Conservation (phyloP, 768 basidiomycete genomes). For the Piloderma croceum region DNA sequence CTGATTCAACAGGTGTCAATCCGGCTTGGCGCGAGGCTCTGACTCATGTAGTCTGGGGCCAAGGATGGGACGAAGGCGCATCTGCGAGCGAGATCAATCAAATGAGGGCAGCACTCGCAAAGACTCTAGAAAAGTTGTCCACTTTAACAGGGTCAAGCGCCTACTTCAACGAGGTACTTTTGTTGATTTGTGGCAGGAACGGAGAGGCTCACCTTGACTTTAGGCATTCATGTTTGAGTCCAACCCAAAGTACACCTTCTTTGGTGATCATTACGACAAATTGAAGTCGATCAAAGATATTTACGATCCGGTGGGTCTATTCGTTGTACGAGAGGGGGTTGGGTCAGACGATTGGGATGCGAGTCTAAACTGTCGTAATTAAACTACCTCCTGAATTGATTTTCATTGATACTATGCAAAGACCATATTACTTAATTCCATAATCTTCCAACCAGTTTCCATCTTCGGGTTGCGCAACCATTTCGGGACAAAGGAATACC, state of each 20-base stretch:
- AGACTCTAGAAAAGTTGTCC: slow-evolving; percentile 35
- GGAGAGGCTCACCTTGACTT: not conserved
- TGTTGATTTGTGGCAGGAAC: not conserved
- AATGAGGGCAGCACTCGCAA: no score
- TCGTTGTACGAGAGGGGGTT: slow-evolving; percentile 42
- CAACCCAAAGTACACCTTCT: slow-evolving; percentile 40
- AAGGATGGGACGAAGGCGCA: slow-evolving; percentile 17
- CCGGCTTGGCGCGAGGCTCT: no score
- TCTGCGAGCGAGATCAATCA: slow-evolving; percentile 9
- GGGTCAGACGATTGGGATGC: slow-evolving; percentile 53
- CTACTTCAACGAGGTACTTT: no score
- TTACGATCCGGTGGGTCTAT: slow-evolving; percentile 42
- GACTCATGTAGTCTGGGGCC: slow-evolving; percentile 20
- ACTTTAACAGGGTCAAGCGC: slow-evolving; percentile 50
- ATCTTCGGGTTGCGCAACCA: no score
- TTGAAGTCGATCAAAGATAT: slow-evolving; percentile 38
- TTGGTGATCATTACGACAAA: slow-evolving; percentile 37
- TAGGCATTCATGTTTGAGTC: slow-evolving; percentile 41
- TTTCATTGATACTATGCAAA: no score
- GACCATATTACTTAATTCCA: no score
- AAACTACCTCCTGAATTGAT: no score
- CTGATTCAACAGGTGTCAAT: slow-evolving; percentile 37
- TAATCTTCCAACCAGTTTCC: no score
- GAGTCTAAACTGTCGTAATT: no score
- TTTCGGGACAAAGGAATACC: no score